Percentiles rank a stretch among this genome's conserved stretches.
Evolutionary conservation across 2,329 filamentous ascomycete genomes (phyloP).

Genomic region (Microcyclospora tardicrescens): DNA sequence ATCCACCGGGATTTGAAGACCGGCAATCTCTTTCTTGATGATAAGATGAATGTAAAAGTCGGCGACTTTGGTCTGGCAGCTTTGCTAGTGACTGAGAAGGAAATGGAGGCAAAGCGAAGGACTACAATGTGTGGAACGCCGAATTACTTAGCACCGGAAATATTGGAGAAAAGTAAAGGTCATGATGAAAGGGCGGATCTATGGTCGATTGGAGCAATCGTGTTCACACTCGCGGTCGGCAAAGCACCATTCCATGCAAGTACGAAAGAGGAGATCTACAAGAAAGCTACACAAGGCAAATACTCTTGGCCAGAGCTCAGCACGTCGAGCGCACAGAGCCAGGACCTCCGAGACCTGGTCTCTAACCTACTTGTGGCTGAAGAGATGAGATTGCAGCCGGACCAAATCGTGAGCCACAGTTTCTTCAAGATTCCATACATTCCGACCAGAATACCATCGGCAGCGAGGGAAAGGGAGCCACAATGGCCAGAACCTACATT

Average conservation of each 20-base stretch:
- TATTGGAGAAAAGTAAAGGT: conserved; percentile 85
- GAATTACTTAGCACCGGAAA: conserved; percentile 96
- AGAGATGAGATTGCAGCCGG: conserved; percentile 60
- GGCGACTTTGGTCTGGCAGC: conserved; percentile 95
- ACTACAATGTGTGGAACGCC: conserved; percentile 94
- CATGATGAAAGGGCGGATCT: conserved; percentile 98
- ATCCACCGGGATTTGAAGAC: conserved; percentile 97
- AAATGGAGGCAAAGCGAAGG: conserved; percentile 67
- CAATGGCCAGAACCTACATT: conserved; percentile 34
- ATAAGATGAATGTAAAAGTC: conserved; percentile 93
- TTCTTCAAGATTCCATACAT: conserved; percentile 71
- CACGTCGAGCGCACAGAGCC: conserved; percentile 56
- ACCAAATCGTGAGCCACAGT: conserved; percentile 63
- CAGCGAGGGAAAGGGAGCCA: conserved; percentile 33
- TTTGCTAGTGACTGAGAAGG: conserved; percentile 77
- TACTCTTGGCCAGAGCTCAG: conserved; percentile 66
- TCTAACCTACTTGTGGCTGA: conserved; percentile 64
- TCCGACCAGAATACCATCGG: conserved; percentile 39
- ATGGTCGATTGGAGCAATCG: conserved; percentile 96
- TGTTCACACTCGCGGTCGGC: conserved; percentile 95
- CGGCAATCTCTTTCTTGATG: conserved; percentile 92
- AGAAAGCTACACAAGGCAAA: conserved; percentile 53
- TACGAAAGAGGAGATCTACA: conserved; percentile 75
- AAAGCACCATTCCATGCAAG: conserved; percentile 93
- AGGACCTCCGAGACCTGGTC: conserved; percentile 67